A percentile compares a stretch with the other conserved stretches of the same genome.
phyloP scores from a whole-genome alignment of 2,329 filamentous ascomycete genomes.

The Akanthomyces lecanii region DNA sequence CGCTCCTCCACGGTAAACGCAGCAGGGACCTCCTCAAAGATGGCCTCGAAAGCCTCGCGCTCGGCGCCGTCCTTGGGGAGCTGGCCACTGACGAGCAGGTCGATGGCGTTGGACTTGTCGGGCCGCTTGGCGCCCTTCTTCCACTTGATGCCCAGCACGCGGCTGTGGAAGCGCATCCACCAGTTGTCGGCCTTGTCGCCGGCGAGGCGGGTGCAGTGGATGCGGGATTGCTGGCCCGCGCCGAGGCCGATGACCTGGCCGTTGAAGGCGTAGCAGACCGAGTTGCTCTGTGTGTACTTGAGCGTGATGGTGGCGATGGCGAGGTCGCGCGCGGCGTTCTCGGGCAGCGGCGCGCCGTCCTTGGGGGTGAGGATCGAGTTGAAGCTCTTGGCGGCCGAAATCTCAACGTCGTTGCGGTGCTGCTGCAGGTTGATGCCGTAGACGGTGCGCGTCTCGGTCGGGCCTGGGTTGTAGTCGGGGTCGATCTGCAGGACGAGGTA shows the following conservation, averaged over 20 bases:
- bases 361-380: conserved; percentile 82
- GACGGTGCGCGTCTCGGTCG: conserved; percentile 80
- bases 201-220: conserved; percentile 95
- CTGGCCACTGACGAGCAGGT: conserved; percentile 87
- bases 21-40: conserved; percentile 84
- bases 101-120: conserved; percentile 97
- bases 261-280: conserved; percentile 92
- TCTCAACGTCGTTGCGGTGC: conserved; percentile 86
- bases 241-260: conserved; percentile 93
- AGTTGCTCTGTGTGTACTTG: conserved; percentile 99
- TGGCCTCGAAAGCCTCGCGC: conserved; percentile 77
- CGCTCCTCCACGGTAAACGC: conserved; percentile 82
- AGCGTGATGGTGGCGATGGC: conserved; percentile 94
- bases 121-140: conserved; percentile 96
- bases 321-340: conserved; percentile 80
- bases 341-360: conserved; percentile 66
- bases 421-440: conserved; percentile 87
- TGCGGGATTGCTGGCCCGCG: conserved; percentile 93
- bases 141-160: conserved; percentile 85
- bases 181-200: conserved; percentile 99
- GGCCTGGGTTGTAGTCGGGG: conserved; percentile 72
- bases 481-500: conserved; percentile 97
- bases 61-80: conserved; percentile 80
- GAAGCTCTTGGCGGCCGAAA: conserved; percentile 71
- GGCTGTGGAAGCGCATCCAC: conserved; percentile 98